Evolutionary conservation across 2,329 filamentous ascomycete genomes (phyloP), one percentile per base, ranked within the genome.

Genomic region (Alternaria longipes): DNA sequence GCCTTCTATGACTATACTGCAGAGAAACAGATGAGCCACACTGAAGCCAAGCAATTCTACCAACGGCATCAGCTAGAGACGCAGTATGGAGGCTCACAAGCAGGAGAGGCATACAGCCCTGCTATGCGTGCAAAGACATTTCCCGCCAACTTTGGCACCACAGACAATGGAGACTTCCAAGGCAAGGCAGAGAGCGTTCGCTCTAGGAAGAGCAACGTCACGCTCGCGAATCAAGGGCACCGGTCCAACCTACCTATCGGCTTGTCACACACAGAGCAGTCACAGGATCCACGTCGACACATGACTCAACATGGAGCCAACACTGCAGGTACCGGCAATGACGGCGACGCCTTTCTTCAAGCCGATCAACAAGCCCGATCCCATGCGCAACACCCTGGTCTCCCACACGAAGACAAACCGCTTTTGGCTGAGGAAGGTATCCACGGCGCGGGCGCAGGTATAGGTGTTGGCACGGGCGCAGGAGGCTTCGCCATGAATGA

Each of bases 11-110:
- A 97, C 79, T 93, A 94, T 73, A 90, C 94, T 54, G 91, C 92
- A 54, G 95, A 99, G 80, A 96, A 95, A 73, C 92, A 94, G 74
- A 91, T 97, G 89, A 96, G 91, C 74, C 93, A 97, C 78, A 90
- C 92, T 26, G 95, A 99, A 77, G 92, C 94, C 61, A 98, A 97
- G 80, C 86, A 97, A 64, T 97, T 98, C 82, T 99, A 97, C 79
- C 94, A 97, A 81, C 87, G 92, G 67, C 93, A 92, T 79, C 91
- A 93, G 78, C 83, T 89, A 59, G 90, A 90, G 64, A 84, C 81
- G 41, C 74, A 83, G 64, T 74, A 74, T 73, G 80, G 70, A 62
- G 79, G 73, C 74, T 77, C 75, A 20, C 79, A 79, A 60, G 77
- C 79, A 8, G 75, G 71, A 18, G 79, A 81, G 42, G 67, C 60